Base-by-base conservation (phyloP, 2,329 filamentous ascomycete genomes). In the Hawksworthiomyces lignivorus region DNA sequence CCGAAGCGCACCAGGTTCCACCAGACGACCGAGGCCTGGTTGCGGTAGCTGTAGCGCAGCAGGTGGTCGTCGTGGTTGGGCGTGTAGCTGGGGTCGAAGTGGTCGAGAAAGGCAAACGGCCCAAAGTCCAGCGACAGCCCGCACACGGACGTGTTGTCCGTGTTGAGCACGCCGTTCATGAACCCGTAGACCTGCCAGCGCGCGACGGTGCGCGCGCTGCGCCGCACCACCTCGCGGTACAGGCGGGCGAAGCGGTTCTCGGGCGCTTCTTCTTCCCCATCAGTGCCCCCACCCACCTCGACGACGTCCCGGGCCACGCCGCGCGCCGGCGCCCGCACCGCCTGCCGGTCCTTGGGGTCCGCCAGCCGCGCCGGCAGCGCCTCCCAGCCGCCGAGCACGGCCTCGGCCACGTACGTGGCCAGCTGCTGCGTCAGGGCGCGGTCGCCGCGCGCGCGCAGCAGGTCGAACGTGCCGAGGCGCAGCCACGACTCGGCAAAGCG, bases 171-270 rank as follows among this genome's bases (percentile, higher is more conserved):
- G 34, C 92, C 92, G 55, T 98, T 98, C 74, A 94, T 97, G 66
- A 98, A 98, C n/a, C 87, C 92, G 56, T 97, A 97, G 0, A 87
- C 88, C 66, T 98, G 94, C 90, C 92, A 97, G 51, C 83, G 77
- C 10, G 92, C 92, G 2, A 97, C 89, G 0, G 85, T 94, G 45
- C 74, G 71, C 1, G 92, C 92, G 57, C 96, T 98, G 24, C 86
- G 77, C 31, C 87, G 79, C 4, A 81, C 80, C 43, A 98, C 81
- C 55, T 94, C 88, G 27, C 92, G 81, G 61, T 94, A 98, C 1
- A 98, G 67, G 14, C 89, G 75, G 1, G 84, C 72, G 59, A 92
- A 98, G 24, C 90, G 77, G 58, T 98, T 98, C 57, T 96, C 84
- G 45, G 82, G 77, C 1, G 69, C 68, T 7, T 77, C 66, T 31